Percentiles rank a stretch among this genome's conserved stretches.
phyloP scores from a whole-genome alignment of 805 yeast genomes.

The Cyberlindnera euphorbiiphila region DNA sequence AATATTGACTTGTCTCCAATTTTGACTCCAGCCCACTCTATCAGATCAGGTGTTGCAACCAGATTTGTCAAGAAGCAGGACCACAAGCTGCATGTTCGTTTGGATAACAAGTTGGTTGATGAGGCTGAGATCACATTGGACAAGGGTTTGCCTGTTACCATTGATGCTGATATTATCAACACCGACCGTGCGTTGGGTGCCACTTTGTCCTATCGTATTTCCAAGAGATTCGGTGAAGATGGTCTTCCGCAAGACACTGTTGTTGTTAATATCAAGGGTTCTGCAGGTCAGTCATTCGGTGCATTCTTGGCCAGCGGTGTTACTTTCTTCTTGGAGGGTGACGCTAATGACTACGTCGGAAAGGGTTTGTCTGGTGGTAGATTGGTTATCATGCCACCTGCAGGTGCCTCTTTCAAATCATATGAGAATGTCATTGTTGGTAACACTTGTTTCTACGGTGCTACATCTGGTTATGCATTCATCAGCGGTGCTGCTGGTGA shows the following conservation, averaged over 20 bases:
- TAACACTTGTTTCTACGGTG: slow-evolving; percentile 97
- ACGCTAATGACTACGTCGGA: slow-evolving; percentile 96
- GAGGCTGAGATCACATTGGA: slow-evolving; percentile 95
- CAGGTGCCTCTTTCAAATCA: slow-evolving; percentile 77
- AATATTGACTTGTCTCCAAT: slow-evolving; percentile 90
- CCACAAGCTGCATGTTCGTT: slow-evolving; percentile 85
- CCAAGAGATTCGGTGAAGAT: slow-evolving; percentile 87
- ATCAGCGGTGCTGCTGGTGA: slow-evolving; percentile 98
- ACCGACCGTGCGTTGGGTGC: slow-evolving; percentile 97
- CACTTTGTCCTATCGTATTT: slow-evolving; percentile 88
- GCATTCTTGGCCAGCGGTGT: slow-evolving; percentile 96
- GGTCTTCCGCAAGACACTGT: slow-evolving; percentile 96
- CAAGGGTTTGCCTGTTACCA: slow-evolving; percentile 92
- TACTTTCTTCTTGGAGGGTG: slow-evolving; percentile 94
- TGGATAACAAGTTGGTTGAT: slow-evolving; percentile 93
- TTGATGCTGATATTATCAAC: slow-evolving; percentile 89
- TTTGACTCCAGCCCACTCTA: slow-evolving; percentile 92
- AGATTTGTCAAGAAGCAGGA: slow-evolving; percentile 90
- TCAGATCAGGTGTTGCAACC: slow-evolving; percentile 96
- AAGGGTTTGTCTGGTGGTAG: slow-evolving; percentile 97
- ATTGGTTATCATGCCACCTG: slow-evolving; percentile 87
- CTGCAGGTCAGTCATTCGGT: slow-evolving; percentile 98
- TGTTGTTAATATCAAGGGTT: slow-evolving; percentile 86
- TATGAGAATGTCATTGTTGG: slow-evolving; percentile 96
- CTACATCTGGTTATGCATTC: slow-evolving; percentile 91